Conservation (phyloP, 495 filamentous ascomycete genomes). For the Parathielavia hyrcaniae region DNA sequence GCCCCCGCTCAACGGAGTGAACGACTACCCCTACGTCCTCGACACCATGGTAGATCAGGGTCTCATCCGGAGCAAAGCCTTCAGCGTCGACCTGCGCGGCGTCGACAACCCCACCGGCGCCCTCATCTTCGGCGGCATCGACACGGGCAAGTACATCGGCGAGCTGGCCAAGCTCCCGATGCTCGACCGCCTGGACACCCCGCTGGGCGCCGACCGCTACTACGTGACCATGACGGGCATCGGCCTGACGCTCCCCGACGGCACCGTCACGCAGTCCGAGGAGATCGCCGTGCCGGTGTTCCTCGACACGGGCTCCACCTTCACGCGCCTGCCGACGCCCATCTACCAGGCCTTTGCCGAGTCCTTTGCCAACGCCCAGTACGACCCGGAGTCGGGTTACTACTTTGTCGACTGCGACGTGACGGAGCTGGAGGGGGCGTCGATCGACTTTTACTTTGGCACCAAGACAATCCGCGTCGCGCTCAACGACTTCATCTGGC, state of each 20-base stretch:
- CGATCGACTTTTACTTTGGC: constrained; percentile 55
- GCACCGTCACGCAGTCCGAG: constrained; percentile 15
- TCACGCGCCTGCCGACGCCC: constrained; percentile 22
- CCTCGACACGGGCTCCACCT: constrained; percentile 30
- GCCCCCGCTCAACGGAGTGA: constrained; percentile 44
- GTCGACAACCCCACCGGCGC: constrained; percentile 48
- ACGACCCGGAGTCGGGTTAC: constrained; percentile 31
- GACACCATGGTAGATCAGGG: constrained; percentile 54
- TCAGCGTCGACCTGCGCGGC: constrained; percentile 59
- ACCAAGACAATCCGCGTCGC: constrained; percentile 52
- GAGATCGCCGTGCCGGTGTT: constrained; percentile 27
- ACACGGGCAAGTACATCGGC: constrained; percentile 62
- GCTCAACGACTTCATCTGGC: constrained; percentile 56
- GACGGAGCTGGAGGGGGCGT: constrained; percentile 39
- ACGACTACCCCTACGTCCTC: constrained; percentile 62
- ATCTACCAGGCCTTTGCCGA: constrained; percentile 28
- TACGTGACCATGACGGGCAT: constrained; percentile 26
- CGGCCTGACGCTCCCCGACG: constrained; percentile 27
- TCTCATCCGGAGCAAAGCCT: constrained; percentile 63
- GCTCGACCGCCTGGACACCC: constrained; percentile 27
- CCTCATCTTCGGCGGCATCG: constrained; percentile 75
- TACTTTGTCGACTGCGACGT: constrained; percentile 56
- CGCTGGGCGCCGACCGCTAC: constrained; percentile 27
- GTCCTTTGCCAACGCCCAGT: constrained; percentile 22
- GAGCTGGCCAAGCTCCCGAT: constrained; percentile 48